Conservation (phyloP, 352 stramenopile genomes). For the Phytophthora melonis region DNA sequence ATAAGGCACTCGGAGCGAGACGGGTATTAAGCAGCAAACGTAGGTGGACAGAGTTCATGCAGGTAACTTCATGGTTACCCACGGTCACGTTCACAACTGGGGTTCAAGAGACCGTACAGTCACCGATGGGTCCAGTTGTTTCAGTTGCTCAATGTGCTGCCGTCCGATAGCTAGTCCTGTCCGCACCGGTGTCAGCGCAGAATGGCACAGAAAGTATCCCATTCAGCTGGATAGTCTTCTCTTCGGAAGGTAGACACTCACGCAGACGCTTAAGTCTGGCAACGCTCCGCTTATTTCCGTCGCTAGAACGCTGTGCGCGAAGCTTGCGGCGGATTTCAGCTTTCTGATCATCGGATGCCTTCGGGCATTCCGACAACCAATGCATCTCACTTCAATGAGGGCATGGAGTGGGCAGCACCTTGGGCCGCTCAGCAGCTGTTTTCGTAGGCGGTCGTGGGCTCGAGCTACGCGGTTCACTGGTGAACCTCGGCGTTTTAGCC, state of each 20-base stretch:
- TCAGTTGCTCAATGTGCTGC: not conserved
- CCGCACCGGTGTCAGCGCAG: not conserved
- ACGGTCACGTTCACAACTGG: not conserved
- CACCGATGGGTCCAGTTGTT: not conserved
- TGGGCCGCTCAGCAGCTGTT: no score
- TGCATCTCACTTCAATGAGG: no score
- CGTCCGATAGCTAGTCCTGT: not conserved
- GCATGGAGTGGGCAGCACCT: no score
- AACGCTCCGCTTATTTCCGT: not conserved
- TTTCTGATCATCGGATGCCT: not conserved
- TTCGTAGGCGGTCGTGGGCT: no score
- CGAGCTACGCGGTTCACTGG: no score
- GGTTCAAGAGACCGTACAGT: not conserved
- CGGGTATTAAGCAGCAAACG: conserved; percentile 1
- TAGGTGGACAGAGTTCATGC: not conserved
- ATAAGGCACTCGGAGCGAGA: not conserved
- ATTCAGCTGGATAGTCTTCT: not conserved
- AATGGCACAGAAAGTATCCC: not conserved
- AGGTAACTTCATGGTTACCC: not conserved
- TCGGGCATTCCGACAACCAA: no score
- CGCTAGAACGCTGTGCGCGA: not conserved
- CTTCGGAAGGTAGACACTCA: not conserved
- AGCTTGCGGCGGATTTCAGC: conserved; percentile 6
- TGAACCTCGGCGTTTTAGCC: no score
- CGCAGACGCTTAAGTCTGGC: not conserved